A percentile compares a stretch with the other conserved stretches of the same genome.
Conservation (phyloP, 345 rosid genomes). For the Salix suchowensis region DNA sequence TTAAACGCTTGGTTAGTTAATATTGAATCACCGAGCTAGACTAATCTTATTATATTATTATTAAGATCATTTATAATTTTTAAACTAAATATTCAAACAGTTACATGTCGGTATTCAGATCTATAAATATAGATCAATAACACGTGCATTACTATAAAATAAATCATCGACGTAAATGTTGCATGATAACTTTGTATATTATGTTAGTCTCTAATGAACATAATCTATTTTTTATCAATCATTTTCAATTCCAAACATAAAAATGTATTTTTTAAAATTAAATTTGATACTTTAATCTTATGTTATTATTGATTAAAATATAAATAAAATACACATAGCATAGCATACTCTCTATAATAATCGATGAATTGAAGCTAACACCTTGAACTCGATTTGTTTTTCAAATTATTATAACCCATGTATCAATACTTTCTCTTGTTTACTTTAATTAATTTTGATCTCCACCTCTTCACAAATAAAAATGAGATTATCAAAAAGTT, state of each 20-base stretch:
- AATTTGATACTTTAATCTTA: too few relatives aligned
- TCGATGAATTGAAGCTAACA: too few relatives aligned
- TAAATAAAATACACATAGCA: too few relatives aligned
- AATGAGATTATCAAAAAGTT: neutral
- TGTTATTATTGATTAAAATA: too few relatives aligned
- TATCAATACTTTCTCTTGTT: neutral
- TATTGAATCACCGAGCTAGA: accelerated
- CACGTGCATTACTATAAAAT: accelerated
- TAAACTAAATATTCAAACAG: too few relatives aligned
- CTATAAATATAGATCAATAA: too few relatives aligned
- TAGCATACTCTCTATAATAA: too few relatives aligned
- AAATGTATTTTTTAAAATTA: too few relatives aligned
- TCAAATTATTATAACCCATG: too few relatives aligned
- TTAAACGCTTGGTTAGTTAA: neutral
- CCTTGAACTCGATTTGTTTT: too few relatives aligned
- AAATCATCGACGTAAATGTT: accelerated
- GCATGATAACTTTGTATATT: accelerated
- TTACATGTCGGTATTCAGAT: accelerated
- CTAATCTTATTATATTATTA: accelerated
- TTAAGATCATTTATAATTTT: neutral
- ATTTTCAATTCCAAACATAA: accelerated
- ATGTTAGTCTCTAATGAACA: neutral
- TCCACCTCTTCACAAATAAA: neutral
- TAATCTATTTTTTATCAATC: accelerated
- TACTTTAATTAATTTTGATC: neutral